Evolutionary conservation across 2,329 filamentous ascomycete species (phyloP), one percentile per base, ranked within the genome.

Genomic region (Paracorniculantispora psalliotae): DNA sequence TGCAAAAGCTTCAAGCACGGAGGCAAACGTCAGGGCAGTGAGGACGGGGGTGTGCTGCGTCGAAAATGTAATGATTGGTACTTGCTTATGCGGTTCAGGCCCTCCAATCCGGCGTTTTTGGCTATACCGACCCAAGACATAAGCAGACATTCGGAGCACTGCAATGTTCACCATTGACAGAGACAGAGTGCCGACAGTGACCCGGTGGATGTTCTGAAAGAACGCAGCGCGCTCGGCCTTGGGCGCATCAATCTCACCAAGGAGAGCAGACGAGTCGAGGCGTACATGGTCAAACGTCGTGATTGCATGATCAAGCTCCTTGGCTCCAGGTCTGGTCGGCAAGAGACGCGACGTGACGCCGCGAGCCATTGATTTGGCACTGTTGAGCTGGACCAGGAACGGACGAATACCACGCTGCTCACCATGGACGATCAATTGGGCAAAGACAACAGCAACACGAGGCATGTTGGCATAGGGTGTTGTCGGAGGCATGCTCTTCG

Each of bases 231-330:
- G 67, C n/a, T 63, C 52, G 35, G 70, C 61, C 1, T 52, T 10
- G 1, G 66, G 52, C 15, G 25, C 33, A 26, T 62, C 23, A 41
- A 59, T n/a, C 1, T 61, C 61, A 0, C 71, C 69, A 0, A 75
- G 66, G 1, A 75, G 64, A 1, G 71, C 64, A 0, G 53, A 63
- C 1, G 59, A 33, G 2, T 62, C 56, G 2, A 74, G 65, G 1
- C 57, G 62, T 1, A 74, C 69, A 28, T 73, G 66, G 35, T 67
- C 30, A 58, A 74, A 75, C 3, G 61, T 67, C 5, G 72, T 74
- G 8, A 74, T 61, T 15, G 69, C 60, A 55, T 74, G 69, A 59
- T 71, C 64, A 21, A 72, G n/a, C 2, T 53, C 53, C 50, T 68
- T 69, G 3, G 71, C 56, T 0, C 71, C 72, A 7, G 68, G 63